A percentile compares a stretch with the other conserved stretches of the same genome.
Evolutionary conservation across 768 basidiomycete species (phyloP).

Genomic region (Naganishia kalamii): DNA sequence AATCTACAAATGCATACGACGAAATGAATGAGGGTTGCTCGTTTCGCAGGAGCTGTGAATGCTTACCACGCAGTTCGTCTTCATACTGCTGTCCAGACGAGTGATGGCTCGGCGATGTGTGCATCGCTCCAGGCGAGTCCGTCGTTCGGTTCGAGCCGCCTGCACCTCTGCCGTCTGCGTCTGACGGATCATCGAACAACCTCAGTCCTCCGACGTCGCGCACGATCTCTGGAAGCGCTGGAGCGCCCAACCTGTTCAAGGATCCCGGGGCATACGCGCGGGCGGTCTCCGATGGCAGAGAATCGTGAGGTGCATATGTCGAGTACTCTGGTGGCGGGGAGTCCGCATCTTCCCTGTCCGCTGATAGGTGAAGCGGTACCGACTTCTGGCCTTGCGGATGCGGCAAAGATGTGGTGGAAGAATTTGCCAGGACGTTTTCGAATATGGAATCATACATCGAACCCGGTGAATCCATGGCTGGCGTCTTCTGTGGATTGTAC

Average conservation of each 20-base stretch:
- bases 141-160: neutral
- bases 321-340: constrained; percentile 21
- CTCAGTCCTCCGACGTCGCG: constrained; percentile 10
- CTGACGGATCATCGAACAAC: constrained; percentile 8
- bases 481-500: neutral
- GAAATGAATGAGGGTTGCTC: neutral
- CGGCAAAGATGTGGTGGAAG: constrained; percentile 10
- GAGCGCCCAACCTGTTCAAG: neutral
- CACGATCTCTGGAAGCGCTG: constrained; percentile 13
- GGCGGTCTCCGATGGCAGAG: neutral
- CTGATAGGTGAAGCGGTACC: neutral
- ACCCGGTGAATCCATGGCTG: constrained; percentile 4
- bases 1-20: constrained; percentile 15
- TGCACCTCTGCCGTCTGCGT: neutral
- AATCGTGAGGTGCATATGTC: constrained; percentile 13
- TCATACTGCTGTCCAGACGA: constrained; percentile 13
- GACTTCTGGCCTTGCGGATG: neutral
- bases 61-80: constrained; percentile 29
- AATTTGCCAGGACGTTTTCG: neutral
- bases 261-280: neutral
- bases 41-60: neutral
- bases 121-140: neutral
- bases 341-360: neutral
- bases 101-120: neutral
- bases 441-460: constrained; percentile 18